Evolutionary conservation across 148 eudicot genomes (phyloP).

Genomic region (Vaccinium vitisidaea): DNA sequence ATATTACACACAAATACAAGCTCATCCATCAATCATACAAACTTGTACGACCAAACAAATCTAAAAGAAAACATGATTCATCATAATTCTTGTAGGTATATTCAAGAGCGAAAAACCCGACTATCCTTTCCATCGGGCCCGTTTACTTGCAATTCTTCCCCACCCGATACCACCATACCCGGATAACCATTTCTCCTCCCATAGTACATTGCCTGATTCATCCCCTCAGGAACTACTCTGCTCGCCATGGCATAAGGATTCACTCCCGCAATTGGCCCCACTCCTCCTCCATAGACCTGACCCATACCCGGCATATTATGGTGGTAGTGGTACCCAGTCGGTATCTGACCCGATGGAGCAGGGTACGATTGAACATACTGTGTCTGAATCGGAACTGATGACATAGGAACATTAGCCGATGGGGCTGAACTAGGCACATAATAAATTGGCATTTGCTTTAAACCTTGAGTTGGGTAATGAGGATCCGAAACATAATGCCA

Average conservation of each 20-base stretch:
- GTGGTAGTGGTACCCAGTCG: slow-evolving; percentile 25
- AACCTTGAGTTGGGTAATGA: slow-evolving; percentile 31
- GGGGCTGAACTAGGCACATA: slow-evolving; percentile 55
- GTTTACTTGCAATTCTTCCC: slow-evolving; percentile 36
- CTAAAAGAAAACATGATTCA: not conserved
- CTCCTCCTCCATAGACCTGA: slow-evolving; percentile 36
- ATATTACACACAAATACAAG: not conserved
- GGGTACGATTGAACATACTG: slow-evolving; percentile 32
- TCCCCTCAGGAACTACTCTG: slow-evolving; percentile 6
- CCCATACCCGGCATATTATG: slow-evolving; percentile 38
- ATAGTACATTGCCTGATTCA: slow-evolving; percentile 52
- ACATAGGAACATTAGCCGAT: slow-evolving; percentile 24
- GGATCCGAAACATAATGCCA: slow-evolving; percentile 45
- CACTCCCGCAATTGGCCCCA: slow-evolving; percentile 24
- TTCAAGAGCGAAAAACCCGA: not conserved
- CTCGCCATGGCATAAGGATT: slow-evolving; percentile 28
- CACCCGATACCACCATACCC: slow-evolving; percentile 42
- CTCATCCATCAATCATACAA: not conserved
- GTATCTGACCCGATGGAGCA: slow-evolving; percentile 42
- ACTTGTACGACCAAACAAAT: not conserved
- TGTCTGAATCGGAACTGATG: slow-evolving; percentile 29
- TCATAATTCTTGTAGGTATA: not conserved
- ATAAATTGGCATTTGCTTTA: slow-evolving; percentile 57
- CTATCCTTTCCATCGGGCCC: not conserved
- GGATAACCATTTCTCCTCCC: slow-evolving; percentile 48